Percentiles rank a stretch among this genome's conserved stretches.
Conservation (phyloP, 1,139 yeast species). For the Saccharomyces hybrid region DNA sequence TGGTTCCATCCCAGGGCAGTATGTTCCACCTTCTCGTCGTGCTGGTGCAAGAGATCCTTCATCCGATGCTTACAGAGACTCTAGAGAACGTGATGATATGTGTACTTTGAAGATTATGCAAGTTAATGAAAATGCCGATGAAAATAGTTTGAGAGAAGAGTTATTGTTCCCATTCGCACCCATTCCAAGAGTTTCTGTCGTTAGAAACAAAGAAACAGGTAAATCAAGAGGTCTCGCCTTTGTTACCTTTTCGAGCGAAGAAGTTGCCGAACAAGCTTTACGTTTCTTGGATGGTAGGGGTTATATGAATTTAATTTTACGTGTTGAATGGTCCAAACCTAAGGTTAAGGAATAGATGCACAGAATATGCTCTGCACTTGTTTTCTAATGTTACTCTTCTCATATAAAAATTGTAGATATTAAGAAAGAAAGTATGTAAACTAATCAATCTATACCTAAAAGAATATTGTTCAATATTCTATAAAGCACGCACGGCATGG, state of each 20-base stretch:
- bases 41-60: conserved; percentile 48
- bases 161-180: conserved; percentile 70
- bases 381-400: conserved; percentile 6
- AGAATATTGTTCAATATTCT: not conserved
- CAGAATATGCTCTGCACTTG: conserved; percentile 5
- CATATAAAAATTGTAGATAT: conserved; percentile 2
- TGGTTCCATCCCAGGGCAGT: conserved; percentile 31
- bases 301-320: conserved; percentile 83
- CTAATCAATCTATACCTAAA: not conserved
- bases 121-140: conserved; percentile 79
- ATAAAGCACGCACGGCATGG: not conserved
- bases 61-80: conserved; percentile 37
- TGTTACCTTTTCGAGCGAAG: conserved; percentile 68
- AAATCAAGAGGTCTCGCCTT: conserved; percentile 97
- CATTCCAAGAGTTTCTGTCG: conserved; percentile 73
- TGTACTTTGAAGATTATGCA: conserved; percentile 88
- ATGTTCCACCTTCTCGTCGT: conserved; percentile 61
- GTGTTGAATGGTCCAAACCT: conserved; percentile 55
- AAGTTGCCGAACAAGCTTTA: conserved; percentile 70
- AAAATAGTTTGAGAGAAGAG: conserved; percentile 68
- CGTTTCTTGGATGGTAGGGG: conserved; percentile 83
- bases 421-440: not conserved
- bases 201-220: conserved; percentile 89
- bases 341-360: conserved; percentile 12
- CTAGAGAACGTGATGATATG: conserved; percentile 70